Evolutionary conservation across 2,329 filamentous ascomycete species (phyloP).

Genomic region (Hortaea sp.): DNA sequence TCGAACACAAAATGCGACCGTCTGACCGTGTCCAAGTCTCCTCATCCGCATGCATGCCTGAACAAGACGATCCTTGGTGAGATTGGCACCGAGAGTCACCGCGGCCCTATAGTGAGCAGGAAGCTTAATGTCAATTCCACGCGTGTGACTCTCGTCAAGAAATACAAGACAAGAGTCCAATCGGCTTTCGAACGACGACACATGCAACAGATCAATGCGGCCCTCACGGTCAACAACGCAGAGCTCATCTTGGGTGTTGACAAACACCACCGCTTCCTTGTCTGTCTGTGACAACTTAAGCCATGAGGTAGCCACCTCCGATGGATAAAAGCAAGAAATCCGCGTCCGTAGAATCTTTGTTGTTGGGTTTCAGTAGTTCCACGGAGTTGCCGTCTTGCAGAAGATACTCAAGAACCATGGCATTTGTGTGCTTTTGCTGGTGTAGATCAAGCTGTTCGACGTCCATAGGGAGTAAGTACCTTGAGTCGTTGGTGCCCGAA

Average conservation of each 20-base stretch:
- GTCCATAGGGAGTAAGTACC: slow-evolving; percentile 48
- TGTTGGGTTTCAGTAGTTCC: slow-evolving; percentile 5
- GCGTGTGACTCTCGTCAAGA: slow-evolving; percentile 59
- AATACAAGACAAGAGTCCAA: slow-evolving; percentile 54
- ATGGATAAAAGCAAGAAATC: slow-evolving; percentile 38
- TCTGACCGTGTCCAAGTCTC: slow-evolving; percentile 57
- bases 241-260: slow-evolving; percentile 46
- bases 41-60: slow-evolving; percentile 62
- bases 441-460: slow-evolving; percentile 53
- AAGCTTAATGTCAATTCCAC: slow-evolving; percentile 58
- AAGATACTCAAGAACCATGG: slow-evolving; percentile 51
- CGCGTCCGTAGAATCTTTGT: slow-evolving; percentile 6
- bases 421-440: slow-evolving; percentile 53
- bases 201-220: slow-evolving; percentile 40
- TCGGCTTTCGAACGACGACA: slow-evolving; percentile 48
- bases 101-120: slow-evolving; percentile 51
- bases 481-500: slow-evolving; percentile 61
- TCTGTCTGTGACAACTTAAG: slow-evolving; percentile 25
- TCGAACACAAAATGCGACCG: slow-evolving; percentile 50
- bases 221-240: slow-evolving; percentile 43
- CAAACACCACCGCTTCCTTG: slow-evolving; percentile 46
- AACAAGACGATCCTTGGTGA: slow-evolving; percentile 59
- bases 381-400: slow-evolving; percentile 42
- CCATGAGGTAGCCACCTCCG: slow-evolving; percentile 45
- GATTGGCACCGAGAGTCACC: slow-evolving; percentile 53